Evolutionary conservation across 768 basidiomycete species (phyloP).

Genomic region (Phylloporus scabripes): DNA sequence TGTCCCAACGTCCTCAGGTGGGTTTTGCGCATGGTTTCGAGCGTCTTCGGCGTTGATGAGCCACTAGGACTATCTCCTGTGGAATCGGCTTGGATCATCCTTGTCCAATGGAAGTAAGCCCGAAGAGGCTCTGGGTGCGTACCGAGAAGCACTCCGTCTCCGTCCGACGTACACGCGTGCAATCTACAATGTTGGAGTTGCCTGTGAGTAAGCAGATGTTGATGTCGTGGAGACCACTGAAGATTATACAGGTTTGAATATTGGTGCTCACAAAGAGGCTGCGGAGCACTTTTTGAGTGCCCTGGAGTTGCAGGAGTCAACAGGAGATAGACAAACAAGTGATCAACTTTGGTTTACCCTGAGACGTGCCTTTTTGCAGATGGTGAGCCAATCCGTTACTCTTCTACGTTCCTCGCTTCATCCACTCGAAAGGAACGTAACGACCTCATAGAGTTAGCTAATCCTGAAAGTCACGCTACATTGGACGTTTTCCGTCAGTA

Average conservation of each 20-base stretch:
- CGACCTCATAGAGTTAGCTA: slow-evolving; percentile 77
- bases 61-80: slow-evolving; percentile 78
- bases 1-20: slow-evolving; percentile 71
- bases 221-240: slow-evolving; percentile 4
- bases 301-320: slow-evolving; percentile 68
- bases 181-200: slow-evolving; percentile 96
- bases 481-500: slow-evolving; percentile 72
- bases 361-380: slow-evolving; percentile 67
- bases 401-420: not conserved
- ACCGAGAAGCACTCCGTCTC: slow-evolving; percentile 83
- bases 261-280: slow-evolving; percentile 91
- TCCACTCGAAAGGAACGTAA: slow-evolving; percentile 52
- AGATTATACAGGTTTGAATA: slow-evolving; percentile 71
- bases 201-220: slow-evolving; percentile 57
- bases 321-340: slow-evolving; percentile 61
- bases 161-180: slow-evolving; percentile 96
- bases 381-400: slow-evolving; percentile 45
- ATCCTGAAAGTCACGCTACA: slow-evolving; percentile 52
- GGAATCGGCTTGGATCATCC: slow-evolving; percentile 94
- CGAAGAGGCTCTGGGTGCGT: slow-evolving; percentile 87
- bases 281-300: slow-evolving; percentile 93
- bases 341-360: slow-evolving; percentile 90
- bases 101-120: slow-evolving; percentile 92
- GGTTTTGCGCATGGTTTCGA: slow-evolving; percentile 11
- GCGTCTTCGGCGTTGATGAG: not conserved